phyloP scores from a whole-genome alignment of 129 eudicot species.

The Scalesia atractyloides region DNA sequence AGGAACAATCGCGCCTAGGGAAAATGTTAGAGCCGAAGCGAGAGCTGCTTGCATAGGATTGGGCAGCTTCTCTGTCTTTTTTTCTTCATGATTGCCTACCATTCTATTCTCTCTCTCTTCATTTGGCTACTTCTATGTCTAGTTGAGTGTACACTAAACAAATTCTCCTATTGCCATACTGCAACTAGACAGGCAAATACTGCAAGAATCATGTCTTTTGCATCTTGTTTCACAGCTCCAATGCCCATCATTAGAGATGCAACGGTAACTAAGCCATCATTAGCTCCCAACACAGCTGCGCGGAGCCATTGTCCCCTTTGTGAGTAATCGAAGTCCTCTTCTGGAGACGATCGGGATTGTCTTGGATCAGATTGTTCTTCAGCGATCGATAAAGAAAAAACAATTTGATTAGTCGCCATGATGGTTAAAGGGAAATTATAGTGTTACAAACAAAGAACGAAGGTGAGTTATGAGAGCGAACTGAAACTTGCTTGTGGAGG shows the following conservation, averaged over 20 bases:
- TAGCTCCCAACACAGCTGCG: slow-evolving; percentile 38
- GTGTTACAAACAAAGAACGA: not conserved
- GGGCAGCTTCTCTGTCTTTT: slow-evolving; percentile 34
- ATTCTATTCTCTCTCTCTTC: slow-evolving; percentile 30
- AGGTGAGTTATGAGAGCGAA: not conserved
- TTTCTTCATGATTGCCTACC: not conserved
- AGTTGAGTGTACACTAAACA: slow-evolving; percentile 36
- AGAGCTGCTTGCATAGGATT: slow-evolving; percentile 54
- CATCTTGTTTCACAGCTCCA: slow-evolving; percentile 27
- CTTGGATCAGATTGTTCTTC: slow-evolving; percentile 16
- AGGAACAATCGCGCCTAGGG: slow-evolving; percentile 48
- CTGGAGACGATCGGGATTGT: slow-evolving; percentile 7
- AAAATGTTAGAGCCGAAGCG: slow-evolving; percentile 52
- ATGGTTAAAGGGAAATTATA: not conserved
- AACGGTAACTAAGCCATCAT: slow-evolving; percentile 38
- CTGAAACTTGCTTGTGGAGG: slow-evolving; percentile 25
- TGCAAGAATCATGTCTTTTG: slow-evolving; percentile 33
- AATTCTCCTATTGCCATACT: slow-evolving; percentile 47
- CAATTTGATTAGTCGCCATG: slow-evolving; percentile 29
- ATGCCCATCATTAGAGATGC: slow-evolving; percentile 39
- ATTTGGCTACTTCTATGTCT: slow-evolving; percentile 38
- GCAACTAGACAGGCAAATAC: slow-evolving; percentile 41
- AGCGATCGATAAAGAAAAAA: slow-evolving; percentile 17
- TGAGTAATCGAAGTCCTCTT: slow-evolving; percentile 28
- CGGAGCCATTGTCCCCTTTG: slow-evolving; percentile 41